Evolutionary conservation across 2,329 filamentous ascomycete species (phyloP), one percentile per base, ranked within the genome.

Genomic region (Ophiostoma tasmaniense): DNA sequence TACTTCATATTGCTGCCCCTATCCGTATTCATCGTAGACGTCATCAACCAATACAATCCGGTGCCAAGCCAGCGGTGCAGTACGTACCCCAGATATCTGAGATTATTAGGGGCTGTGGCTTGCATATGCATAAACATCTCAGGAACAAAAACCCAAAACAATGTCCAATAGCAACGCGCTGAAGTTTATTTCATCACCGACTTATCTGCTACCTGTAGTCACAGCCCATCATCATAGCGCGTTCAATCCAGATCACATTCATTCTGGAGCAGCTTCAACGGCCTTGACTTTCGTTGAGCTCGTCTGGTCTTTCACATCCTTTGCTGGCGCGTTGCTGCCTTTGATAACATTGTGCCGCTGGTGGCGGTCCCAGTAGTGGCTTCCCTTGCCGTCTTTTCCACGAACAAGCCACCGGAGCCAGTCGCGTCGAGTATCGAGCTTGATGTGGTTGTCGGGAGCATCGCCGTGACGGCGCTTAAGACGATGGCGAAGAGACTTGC

Each of bases 321-420:
- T 52, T 20, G 55, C 4, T 20, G 22, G 3, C 5, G 14, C 55
- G 30, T 30, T 61, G 25, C 5, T 30, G 25, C n/a, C n/a, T n/a
- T n/a, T n/a, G n/a, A n/a, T n/a, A n/a, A 61, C 25, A 61, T 64
- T 22, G 61, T 64, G 61, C 10, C 20, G 22, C 3, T 65, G 64
- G 35, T 65, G 62, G 2, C 33, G 64, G 35, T 39, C 30, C 20
- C 14, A 37, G 64, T 65, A 65, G 22, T 65, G 35, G 37, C 22
- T 28, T 37, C 37, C 37, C 30, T 55, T 50, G 66, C 35, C 42
- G 61, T 37, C 3, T 22, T 39, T 33, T 52, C 68, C 37, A 61
- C 22, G 20, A 39, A 68, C n/a, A 1, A 67, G 22, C 69, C 69
- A 70, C 5, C 66, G 64, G 1, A 68, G 20, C 69, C 62, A 68